Evolutionary conservation across 2,329 filamentous ascomycete genomes (phyloP).

Genomic region (Fonsecaea monophora): DNA sequence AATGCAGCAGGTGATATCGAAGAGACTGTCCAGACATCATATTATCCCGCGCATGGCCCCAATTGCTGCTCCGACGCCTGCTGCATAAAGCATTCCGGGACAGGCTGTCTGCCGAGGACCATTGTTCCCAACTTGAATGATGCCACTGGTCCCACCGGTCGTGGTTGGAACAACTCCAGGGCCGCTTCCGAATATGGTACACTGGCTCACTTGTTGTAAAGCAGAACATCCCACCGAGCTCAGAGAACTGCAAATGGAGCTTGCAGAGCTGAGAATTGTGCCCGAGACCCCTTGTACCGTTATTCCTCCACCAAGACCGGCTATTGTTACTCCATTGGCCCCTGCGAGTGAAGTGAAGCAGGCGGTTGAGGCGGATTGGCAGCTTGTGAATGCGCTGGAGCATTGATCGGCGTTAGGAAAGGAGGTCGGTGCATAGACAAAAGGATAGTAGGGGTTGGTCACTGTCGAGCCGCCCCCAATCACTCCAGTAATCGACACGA

Average conservation of each 20-base stretch:
- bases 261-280: constrained; percentile 49
- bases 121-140: constrained; percentile 36
- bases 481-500: constrained; percentile 45
- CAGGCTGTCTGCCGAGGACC: constrained; percentile 40
- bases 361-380: constrained; percentile 55
- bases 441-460: constrained; percentile 59
- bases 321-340: constrained; percentile 60
- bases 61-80: constrained; percentile 51
- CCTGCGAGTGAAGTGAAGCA: constrained; percentile 56
- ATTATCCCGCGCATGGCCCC: constrained; percentile 47
- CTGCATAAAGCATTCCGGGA: constrained; percentile 51
- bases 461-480: constrained; percentile 37
- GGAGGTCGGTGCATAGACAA: constrained; percentile 60
- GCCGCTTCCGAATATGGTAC: constrained; percentile 48
- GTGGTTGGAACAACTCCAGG: constrained; percentile 35
- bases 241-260: constrained; percentile 55
- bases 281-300: constrained; percentile 56
- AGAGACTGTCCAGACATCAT: constrained; percentile 6
- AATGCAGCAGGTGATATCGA: constrained; percentile 6
- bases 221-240: constrained; percentile 58
- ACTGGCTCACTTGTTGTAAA: constrained; percentile 54
- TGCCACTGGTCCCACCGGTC: constrained; percentile 38
- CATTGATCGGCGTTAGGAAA: constrained; percentile 60
- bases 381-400: constrained; percentile 61
- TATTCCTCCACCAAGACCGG: constrained; percentile 52